phyloP scores from a whole-genome alignment of 257 asterid species.

The Solanum etuberosum region DNA sequence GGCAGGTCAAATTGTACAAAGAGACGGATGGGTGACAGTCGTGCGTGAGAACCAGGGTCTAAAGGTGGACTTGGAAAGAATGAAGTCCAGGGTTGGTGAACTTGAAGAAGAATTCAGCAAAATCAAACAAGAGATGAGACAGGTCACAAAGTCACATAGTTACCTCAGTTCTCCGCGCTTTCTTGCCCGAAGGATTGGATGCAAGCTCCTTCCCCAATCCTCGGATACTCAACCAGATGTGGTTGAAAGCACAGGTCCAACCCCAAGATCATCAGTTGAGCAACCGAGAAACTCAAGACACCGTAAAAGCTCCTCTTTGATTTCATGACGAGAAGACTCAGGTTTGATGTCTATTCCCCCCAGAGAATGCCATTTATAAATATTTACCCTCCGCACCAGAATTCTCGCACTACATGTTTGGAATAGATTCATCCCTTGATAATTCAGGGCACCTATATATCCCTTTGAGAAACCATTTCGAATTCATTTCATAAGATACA shows the following conservation, averaged over 20 bases:
- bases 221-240: conserved; percentile 41
- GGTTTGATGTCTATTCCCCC: not conserved
- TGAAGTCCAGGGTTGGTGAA: conserved; percentile 82
- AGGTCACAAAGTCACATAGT: conserved; percentile 60
- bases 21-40: conserved; percentile 83
- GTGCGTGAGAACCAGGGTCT: conserved; percentile 78
- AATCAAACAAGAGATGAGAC: conserved; percentile 78
- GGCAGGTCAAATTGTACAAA: conserved; percentile 42
- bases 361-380: not conserved
- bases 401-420: not conserved
- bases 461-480: not conserved
- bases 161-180: conserved; percentile 56
- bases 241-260: conserved; percentile 41
- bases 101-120: conserved; percentile 71
- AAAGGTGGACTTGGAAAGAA: conserved; percentile 72
- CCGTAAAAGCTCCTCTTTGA: conserved; percentile 56
- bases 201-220: conserved; percentile 48
- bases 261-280: conserved; percentile 67
- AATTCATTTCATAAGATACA: not conserved
- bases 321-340: not conserved
- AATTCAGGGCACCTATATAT: not conserved
- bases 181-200: conserved; percentile 29
- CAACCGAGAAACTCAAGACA: conserved; percentile 29
- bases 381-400: not conserved
- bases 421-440: not conserved